Evolutionary conservation across 306 rosid genomes (phyloP).

Genomic region (Ziziphus jujuba): DNA sequence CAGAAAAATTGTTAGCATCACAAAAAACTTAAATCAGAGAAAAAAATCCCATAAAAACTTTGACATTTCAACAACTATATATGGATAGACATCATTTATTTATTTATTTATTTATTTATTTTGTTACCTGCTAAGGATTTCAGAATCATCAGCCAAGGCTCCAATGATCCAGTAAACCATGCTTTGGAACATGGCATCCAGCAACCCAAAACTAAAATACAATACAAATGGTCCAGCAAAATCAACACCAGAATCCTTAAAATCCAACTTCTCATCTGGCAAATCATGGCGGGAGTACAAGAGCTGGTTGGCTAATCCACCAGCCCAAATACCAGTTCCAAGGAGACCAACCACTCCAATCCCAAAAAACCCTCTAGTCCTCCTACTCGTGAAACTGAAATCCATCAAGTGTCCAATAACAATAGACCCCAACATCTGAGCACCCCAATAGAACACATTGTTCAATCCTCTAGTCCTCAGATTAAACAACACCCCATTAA

Average conservation of each 20-base stretch:
- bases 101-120: not conserved
- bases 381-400: slow-evolving; percentile 75
- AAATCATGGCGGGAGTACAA: slow-evolving; percentile 15
- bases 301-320: slow-evolving; percentile 80
- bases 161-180: slow-evolving; percentile 92
- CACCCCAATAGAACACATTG: slow-evolving; percentile 91
- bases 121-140: slow-evolving; percentile 82
- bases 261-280: slow-evolving; percentile 47
- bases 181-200: slow-evolving; percentile 92
- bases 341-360: slow-evolving; percentile 51
- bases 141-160: slow-evolving; percentile 80
- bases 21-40: not conserved
- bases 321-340: slow-evolving; percentile 70
- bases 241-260: slow-evolving; percentile 52
- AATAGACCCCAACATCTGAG: slow-evolving; percentile 86
- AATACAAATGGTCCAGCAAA: slow-evolving; percentile 81
- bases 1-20: not conserved
- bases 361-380: slow-evolving; percentile 68
- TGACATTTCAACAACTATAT: no score
- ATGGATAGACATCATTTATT: no score
- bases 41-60: not conserved
- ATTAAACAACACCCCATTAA: slow-evolving; percentile 56
- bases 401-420: slow-evolving; percentile 81
- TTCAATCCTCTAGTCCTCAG: slow-evolving; percentile 92
- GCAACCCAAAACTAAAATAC: slow-evolving; percentile 72